phyloP scores from a whole-genome alignment of 2,329 filamentous ascomycete species.

The Ceratocystis albifundus region DNA sequence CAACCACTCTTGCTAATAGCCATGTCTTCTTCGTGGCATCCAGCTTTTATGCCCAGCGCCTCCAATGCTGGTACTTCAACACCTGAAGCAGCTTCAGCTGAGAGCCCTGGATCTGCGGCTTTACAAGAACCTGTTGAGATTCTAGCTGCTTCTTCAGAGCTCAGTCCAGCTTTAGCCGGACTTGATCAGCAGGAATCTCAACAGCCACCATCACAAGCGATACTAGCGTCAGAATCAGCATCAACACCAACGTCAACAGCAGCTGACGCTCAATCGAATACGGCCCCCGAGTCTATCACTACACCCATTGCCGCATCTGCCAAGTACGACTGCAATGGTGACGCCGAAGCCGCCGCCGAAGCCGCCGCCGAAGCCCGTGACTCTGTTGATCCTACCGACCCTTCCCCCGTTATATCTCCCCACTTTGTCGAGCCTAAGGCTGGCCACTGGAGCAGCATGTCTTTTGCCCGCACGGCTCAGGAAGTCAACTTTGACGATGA shows the following conservation, averaged over 20 bases:
- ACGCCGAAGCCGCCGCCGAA: background rate
- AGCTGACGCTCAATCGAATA: too few relatives aligned
- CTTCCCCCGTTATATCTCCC: conserved; percentile 16
- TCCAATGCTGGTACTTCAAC: background rate
- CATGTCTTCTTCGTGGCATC: conserved; percentile 36
- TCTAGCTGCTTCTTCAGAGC: background rate
- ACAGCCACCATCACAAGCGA: too few relatives aligned
- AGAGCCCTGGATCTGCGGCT: background rate
- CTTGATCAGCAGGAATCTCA: too few relatives aligned
- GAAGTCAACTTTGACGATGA: conserved; percentile 51
- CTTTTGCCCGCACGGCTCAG: conserved; percentile 52
- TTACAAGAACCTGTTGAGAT: background rate
- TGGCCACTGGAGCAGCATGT: conserved; percentile 50
- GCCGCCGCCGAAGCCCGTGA: background rate
- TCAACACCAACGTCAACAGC: background rate
- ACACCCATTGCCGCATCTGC: background rate
- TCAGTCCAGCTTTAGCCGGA: too few relatives aligned
- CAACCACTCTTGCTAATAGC: conserved; percentile 23
- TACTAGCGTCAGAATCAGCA: background rate
- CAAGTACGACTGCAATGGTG: background rate
- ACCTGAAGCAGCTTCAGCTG: background rate
- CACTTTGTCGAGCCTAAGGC: conserved; percentile 29
- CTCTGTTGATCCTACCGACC: background rate
- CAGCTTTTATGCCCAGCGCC: conserved; percentile 32
- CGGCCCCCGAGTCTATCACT: background rate